These are phyloP conservation scores for Starmera quercuum DNA, from an alignment of 805 yeast species.

Conservation along the genomic window DNA sequence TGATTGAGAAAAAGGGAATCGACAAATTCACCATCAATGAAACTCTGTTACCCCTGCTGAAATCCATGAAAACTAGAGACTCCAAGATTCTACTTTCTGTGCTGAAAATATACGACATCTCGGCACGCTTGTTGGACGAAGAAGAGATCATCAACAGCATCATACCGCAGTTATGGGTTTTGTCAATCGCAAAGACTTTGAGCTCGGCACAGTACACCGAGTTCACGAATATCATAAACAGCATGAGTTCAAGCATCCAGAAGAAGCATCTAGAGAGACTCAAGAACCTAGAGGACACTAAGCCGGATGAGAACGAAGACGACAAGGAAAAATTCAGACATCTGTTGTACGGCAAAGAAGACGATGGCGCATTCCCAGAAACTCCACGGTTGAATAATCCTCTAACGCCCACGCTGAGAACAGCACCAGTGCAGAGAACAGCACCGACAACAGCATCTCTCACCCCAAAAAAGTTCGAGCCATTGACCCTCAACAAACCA, in stretches of 20 bases:
- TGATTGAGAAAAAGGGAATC: constrained; percentile 52
- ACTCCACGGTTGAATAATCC: constrained; percentile 1
- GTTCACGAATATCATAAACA: constrained; percentile 31
- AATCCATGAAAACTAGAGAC: constrained; percentile 70
- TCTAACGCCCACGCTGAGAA: constrained; percentile 2
- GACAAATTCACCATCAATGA: constrained; percentile 71
- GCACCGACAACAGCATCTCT: constrained; percentile 1
- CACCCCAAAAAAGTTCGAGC: constrained; percentile 11
- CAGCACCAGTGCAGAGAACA: constrained; percentile 3
- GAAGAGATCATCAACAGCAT: constrained; percentile 46
- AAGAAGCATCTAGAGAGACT: constrained; percentile 29
- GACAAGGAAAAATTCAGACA: constrained; percentile 14
- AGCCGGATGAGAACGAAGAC: constrained; percentile 14
- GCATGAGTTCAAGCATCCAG: constrained; percentile 37
- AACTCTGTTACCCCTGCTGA: constrained; percentile 72
- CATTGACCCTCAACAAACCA: constrained; percentile 7
- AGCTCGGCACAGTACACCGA: constrained; percentile 32
- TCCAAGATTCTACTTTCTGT: constrained; percentile 50
- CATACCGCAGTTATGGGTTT: constrained; percentile 44
- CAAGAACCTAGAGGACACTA: constrained; percentile 15
- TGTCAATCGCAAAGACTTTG: constrained; percentile 39
- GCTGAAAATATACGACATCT: constrained; percentile 31
- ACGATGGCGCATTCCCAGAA: constrained; percentile 10
- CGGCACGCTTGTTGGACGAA: constrained; percentile 33
- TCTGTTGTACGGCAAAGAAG: constrained; percentile 12